Base-by-base conservation (phyloP, 129 eudicot species). In the Silybum marianum region DNA sequence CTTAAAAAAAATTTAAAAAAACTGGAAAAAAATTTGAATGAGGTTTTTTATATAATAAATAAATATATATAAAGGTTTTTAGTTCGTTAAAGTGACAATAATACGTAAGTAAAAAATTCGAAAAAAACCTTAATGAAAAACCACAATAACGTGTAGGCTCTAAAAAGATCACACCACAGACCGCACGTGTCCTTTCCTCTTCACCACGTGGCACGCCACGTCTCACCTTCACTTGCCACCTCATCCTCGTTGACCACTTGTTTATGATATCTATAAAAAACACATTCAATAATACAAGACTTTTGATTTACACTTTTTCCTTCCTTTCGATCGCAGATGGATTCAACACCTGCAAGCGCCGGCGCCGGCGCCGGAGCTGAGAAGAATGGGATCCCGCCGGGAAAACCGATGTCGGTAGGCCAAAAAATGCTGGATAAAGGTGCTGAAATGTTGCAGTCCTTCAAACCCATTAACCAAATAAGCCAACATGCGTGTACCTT, bases 401-500 rank as follows among this genome's bases (percentile, higher is more conserved):
- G 88, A 34, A 79, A 83, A 84, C 72, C 91, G n/a, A 60, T 79
- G 85, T 80, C 86, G 3, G 16, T 77, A 83, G 92, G 78, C 16
- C 87, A 85, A 22, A 86, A 84, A 26, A 54, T 92, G 51, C 34
- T 88, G 8, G 88, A 92, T 82, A 92, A 85, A 87, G 92, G 94
- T 19, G 84, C 92, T 16, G 81, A 88, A 34, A 84, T 90, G 90
- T 7, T 90, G 75, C 97, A 92, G 72, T 86, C 94, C 3, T 51
- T 92, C 22, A 88, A 86, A 13, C 94, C 97, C 24, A 81, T 92
- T 8, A 92, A 86, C 44, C 80, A 92, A 5, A 86, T 88, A 82
- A 88, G 73, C 66, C 90, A 88, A 65, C 94, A 92, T n/a, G 89
- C 84, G 7, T 88, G 92, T 75, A 90, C 92, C 16, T 92, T 92